A percentile compares a stretch with the other conserved stretches of the same genome.
These are phyloP conservation scores for Komagataella ulmi DNA, from an alignment of 805 yeast species.

Conservation along the genomic window DNA sequence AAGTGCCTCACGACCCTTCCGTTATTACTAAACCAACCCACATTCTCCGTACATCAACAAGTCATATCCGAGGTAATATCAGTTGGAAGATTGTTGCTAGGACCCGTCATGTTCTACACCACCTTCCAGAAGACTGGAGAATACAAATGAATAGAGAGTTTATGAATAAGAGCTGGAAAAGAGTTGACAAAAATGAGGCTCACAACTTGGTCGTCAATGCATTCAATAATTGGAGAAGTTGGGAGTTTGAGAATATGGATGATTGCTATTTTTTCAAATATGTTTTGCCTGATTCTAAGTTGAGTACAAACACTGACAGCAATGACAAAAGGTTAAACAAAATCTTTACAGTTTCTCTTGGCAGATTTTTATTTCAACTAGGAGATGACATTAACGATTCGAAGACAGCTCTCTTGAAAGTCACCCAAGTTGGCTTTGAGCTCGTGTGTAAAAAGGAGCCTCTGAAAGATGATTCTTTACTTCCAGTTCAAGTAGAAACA, in stretches of 20 bases:
- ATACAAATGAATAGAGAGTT: slow-evolving; percentile 13
- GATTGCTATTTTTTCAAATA: slow-evolving; percentile 38
- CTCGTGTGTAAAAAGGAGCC: not conserved
- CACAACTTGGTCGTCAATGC: slow-evolving; percentile 37
- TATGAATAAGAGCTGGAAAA: slow-evolving; percentile 21
- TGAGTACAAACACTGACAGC: not conserved
- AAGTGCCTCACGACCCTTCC: slow-evolving; percentile 72
- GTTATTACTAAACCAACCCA: slow-evolving; percentile 85
- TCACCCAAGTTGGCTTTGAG: not conserved
- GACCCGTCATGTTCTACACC: slow-evolving; percentile 56
- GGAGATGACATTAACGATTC: slow-evolving; percentile 1
- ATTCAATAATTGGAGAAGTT: slow-evolving; percentile 74
- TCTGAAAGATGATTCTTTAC: not conserved
- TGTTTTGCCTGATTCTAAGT: slow-evolving; percentile 20
- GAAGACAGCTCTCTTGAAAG: too few relatives aligned
- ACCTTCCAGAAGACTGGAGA: slow-evolving; percentile 43
- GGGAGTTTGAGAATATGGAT: slow-evolving; percentile 71
- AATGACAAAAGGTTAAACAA: not conserved
- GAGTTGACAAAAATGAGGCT: slow-evolving; percentile 34
- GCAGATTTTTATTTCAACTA: slow-evolving; percentile 15
- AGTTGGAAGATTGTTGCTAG: slow-evolving; percentile 83
- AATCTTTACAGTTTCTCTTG: slow-evolving; percentile 16
- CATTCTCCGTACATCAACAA: slow-evolving; percentile 53
- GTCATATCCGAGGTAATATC: slow-evolving; percentile 68
- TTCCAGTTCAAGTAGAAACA: not conserved